Evolutionary conservation across 352 stramenopile species (phyloP), one percentile per base, ranked within the genome.

Genomic region (Globisporangium irregulare): DNA sequence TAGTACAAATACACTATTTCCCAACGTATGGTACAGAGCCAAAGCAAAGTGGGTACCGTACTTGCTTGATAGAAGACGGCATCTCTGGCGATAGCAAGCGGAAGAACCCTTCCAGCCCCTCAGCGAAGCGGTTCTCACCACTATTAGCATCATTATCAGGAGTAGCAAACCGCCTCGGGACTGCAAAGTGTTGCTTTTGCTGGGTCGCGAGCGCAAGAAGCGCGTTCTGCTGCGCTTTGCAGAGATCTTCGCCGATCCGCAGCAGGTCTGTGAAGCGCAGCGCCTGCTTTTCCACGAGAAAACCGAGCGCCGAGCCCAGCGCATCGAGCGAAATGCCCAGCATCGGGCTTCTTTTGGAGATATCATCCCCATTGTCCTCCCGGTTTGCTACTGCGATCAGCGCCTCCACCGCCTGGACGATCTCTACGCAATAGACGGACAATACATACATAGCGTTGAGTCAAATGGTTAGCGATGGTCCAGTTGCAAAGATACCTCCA

Each of bases 11-110:
- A 38, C 32, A 10, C 32, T 8, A 38, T 38, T 38, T 38, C 32
- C 32, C 32, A 38, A 38, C 32, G 32, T 3, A 22, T 12, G 6
- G 10, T 4, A n/a, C 18, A 4, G 6, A 51, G 8, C 22, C 18
- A 1, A 18, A 32, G 29, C 29, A 32, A 50, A 50, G 18, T 24
- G 7, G 1, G 18, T 24, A 22, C 6, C 1, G 43, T 24, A 51
- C 43, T 15, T 51, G 65, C 64, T 86, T 87, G 36, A 87, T 73
- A 2, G 72, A 73, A 8, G 72, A 64, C 3, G 85, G 82, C 75
- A 89, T 83, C 50, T 87, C 77, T 7, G 81, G 80, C 1, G 82
- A 86, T 29, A 88, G 73, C 54, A 93, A 55, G 0, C 73, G 64
- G 22, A 81, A 50, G 50, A 90, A 79, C 2, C 81, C 74, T 38